phyloP scores from a whole-genome alignment of 345 rosid species.

The Trapa bicornis region DNA sequence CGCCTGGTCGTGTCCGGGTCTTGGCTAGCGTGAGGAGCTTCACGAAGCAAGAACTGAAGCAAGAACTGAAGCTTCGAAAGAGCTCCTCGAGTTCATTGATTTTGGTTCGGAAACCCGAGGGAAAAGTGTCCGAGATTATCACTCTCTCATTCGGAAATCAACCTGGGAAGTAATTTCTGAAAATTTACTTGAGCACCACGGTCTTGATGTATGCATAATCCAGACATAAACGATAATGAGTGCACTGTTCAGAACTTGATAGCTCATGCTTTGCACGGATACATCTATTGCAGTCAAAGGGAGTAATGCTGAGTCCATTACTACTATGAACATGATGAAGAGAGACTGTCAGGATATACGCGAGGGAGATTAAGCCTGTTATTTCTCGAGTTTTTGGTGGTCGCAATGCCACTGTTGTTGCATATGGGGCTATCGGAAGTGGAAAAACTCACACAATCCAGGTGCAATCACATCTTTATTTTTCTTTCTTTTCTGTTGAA shows the following conservation, averaged over 20 bases:
- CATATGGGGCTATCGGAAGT: slow-evolving; percentile 55
- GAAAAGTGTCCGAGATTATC: slow-evolving; percentile 29
- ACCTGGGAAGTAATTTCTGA: slow-evolving; percentile 22
- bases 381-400: slow-evolving; percentile 45
- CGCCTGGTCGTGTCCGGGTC: slow-evolving; percentile 28
- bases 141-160: slow-evolving; percentile 38
- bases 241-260: neutral
- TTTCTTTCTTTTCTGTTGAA: neutral
- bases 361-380: slow-evolving; percentile 47
- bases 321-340: slow-evolving; percentile 39
- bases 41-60: slow-evolving; percentile 21
- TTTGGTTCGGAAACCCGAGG: slow-evolving; percentile 29
- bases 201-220: neutral
- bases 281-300: slow-evolving; percentile 27
- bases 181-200: neutral
- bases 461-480: slow-evolving; percentile 18
- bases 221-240: neutral
- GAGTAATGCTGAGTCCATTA: slow-evolving; percentile 39
- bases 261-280: neutral
- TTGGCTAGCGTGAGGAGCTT: slow-evolving; percentile 46
- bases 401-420: slow-evolving; percentile 40
- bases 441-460: slow-evolving; percentile 51
- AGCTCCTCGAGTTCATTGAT: slow-evolving; percentile 16
- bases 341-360: slow-evolving; percentile 21
- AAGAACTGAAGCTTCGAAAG: slow-evolving; percentile 5